Evolutionary conservation across 2,329 filamentous ascomycete genomes (phyloP), one percentile per base, ranked within the genome.

Genomic region (Phialophora verrucosa): DNA sequence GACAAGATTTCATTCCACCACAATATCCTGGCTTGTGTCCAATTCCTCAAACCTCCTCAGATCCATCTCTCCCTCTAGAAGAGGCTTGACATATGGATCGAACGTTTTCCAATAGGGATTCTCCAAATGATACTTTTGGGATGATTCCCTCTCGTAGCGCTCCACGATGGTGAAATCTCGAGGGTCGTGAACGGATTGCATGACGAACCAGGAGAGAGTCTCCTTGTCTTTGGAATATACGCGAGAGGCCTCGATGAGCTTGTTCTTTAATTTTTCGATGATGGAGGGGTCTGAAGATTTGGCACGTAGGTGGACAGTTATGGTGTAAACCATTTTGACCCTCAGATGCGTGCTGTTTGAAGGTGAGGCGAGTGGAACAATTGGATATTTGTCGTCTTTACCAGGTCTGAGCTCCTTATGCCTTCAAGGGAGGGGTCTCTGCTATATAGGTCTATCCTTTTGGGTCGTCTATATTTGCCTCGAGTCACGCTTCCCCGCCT

Each of bases 91-190:
- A 32, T 69, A 68, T 5, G 88, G 88, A 75, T 91, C 89, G 73
- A 92, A 91, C 0, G 89, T 91, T 81, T 90, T 85, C 88, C 88
- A 91, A 82, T 91, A 91, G 0, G 88, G 88, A 77, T 91, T 91
- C 74, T 85, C 83, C 20, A 88, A 81, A 74, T 88, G 86, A 73
- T 88, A 88, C 70, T 87, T 84, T 75, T 88, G 86, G 73, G 81
- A 83, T 79, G 84, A 73, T 76, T 92, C 90, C 67, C 88, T 83
- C 73, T 85, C 83, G 77, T 91, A 92, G 35, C 90, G 82, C 80
- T 92, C 90, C 55, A 92, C 89, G 73, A 92, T 90, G 56, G 88
- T 91, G 78, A 92, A 92, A 58, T 88, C 87, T 65, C 88, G 83
- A 53, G 83, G 83, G 76, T 92, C 90, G 73, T 85, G 82, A 65